These are phyloP conservation scores for Dictyostelium purpureum DNA, from an alignment of 78 protist species.

Conservation along the genomic window DNA sequence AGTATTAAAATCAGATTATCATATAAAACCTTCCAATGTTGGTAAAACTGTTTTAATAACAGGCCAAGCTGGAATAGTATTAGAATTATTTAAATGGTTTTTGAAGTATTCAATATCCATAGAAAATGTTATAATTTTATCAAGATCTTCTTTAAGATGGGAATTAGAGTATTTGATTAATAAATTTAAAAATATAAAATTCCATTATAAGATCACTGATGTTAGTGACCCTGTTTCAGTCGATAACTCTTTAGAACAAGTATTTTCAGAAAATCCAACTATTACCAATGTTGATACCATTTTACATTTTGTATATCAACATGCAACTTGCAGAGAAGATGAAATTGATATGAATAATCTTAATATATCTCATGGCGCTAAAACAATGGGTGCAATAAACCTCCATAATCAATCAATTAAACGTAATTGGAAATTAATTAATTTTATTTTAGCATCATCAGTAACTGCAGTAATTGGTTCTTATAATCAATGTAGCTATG, in stretches of 20 bases:
- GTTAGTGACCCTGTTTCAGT: not conserved
- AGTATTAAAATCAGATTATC: not conserved
- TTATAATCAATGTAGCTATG: slow-evolving; percentile 70
- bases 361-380: slow-evolving; percentile 22
- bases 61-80: slow-evolving; percentile 61
- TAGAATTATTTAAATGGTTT: slow-evolving; percentile 27
- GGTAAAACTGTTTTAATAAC: slow-evolving; percentile 16
- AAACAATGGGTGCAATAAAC: slow-evolving; percentile 69
- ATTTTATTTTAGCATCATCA: slow-evolving; percentile 60
- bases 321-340: not conserved
- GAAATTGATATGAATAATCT: not conserved
- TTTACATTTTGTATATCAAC: slow-evolving; percentile 39
- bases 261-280: not conserved
- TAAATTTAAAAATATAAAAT: not conserved
- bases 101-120: slow-evolving; percentile 2
- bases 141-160: slow-evolving; percentile 51
- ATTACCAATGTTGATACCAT: slow-evolving; percentile 6
- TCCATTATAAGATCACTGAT: slow-evolving; percentile 21
- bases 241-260: not conserved
- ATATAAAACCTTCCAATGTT: not conserved
- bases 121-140: slow-evolving; percentile 10
- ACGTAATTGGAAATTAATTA: not conserved
- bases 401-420: slow-evolving; percentile 40
- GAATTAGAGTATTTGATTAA: slow-evolving; percentile 34
- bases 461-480: slow-evolving; percentile 30